phyloP scores from a whole-genome alignment of 2,329 filamentous ascomycete genomes.

The Sclerotinia spermophila region DNA sequence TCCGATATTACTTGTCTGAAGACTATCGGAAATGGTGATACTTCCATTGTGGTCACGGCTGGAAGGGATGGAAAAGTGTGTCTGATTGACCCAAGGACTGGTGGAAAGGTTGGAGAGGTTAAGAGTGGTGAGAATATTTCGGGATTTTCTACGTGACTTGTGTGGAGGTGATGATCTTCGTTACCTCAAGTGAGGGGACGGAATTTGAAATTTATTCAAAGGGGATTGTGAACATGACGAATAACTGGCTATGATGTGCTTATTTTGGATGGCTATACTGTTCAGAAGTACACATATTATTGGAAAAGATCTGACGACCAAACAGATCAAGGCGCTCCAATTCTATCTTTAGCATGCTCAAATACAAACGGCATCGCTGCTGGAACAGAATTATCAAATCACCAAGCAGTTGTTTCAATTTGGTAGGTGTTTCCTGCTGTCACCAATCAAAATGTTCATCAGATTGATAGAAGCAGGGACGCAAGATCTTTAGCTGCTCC shows the following conservation, averaged over 20 bases:
- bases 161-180: background rate
- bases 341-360: constrained; percentile 63
- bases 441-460: background rate
- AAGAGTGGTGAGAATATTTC: constrained; percentile 35
- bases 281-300: background rate
- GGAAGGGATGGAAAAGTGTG: constrained; percentile 67
- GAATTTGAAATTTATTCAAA: background rate
- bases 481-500: constrained; percentile 48
- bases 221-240: background rate
- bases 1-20: constrained; percentile 62
- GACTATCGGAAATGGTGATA: constrained; percentile 48
- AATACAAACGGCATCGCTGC: constrained; percentile 59
- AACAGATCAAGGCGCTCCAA: constrained; percentile 46
- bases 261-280: background rate
- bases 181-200: constrained; percentile 4
- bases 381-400: constrained; percentile 68
- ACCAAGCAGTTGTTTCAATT: constrained; percentile 57
- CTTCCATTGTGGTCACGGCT: constrained; percentile 57
- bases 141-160: background rate
- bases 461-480: constrained; percentile 46
- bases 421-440: constrained; percentile 46
- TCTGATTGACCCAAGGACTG: constrained; percentile 61
- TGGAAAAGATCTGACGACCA: constrained; percentile 1
- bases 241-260: background rate
- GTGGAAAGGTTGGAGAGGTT: constrained; percentile 43